Conservation (phyloP, 495 filamentous ascomycete genomes). For the Xylaria bambusicola region DNA sequence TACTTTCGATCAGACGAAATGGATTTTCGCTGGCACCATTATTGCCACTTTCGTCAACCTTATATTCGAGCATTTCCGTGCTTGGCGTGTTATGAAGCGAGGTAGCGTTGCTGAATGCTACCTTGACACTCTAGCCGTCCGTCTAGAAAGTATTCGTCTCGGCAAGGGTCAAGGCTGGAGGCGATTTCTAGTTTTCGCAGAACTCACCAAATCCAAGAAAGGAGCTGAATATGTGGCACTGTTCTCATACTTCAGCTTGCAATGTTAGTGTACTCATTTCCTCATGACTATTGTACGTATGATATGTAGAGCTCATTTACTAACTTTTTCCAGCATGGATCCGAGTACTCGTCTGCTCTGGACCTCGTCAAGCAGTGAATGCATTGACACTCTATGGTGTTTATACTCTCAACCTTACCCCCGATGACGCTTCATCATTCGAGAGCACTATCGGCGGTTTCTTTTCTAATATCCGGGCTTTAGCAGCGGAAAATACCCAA, state of each 20-base stretch:
- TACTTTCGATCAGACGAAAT: conserved; percentile 69
- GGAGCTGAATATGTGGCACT: conserved; percentile 88
- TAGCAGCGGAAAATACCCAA: conserved; percentile 68
- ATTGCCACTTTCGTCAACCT: conserved; percentile 81
- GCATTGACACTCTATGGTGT: conserved; percentile 78
- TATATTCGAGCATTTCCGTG: conserved; percentile 72
- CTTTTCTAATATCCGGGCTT: conserved; percentile 71
- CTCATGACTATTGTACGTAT: neutral
- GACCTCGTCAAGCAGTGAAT: conserved; percentile 87
- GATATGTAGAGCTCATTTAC: conserved; percentile 31
- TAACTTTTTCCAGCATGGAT: conserved; percentile 63
- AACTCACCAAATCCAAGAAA: conserved; percentile 88
- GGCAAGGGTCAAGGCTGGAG: conserved; percentile 71
- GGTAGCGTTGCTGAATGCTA: conserved; percentile 90
- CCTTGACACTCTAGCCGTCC: conserved; percentile 80
- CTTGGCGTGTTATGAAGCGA: conserved; percentile 74
- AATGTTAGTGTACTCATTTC: conserved; percentile 57
- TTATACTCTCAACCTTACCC: conserved; percentile 64
- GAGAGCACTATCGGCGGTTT: conserved; percentile 61
- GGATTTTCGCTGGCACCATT: conserved; percentile 90
- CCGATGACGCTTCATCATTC: conserved; percentile 54
- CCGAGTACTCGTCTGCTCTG: conserved; percentile 83
- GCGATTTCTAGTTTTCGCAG: conserved; percentile 88
- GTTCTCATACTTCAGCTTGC: conserved; percentile 92
- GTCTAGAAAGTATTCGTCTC: conserved; percentile 74